Conservation (phyloP, 2,329 filamentous ascomycete species). For the Ascochyta viciae-villosae region DNA sequence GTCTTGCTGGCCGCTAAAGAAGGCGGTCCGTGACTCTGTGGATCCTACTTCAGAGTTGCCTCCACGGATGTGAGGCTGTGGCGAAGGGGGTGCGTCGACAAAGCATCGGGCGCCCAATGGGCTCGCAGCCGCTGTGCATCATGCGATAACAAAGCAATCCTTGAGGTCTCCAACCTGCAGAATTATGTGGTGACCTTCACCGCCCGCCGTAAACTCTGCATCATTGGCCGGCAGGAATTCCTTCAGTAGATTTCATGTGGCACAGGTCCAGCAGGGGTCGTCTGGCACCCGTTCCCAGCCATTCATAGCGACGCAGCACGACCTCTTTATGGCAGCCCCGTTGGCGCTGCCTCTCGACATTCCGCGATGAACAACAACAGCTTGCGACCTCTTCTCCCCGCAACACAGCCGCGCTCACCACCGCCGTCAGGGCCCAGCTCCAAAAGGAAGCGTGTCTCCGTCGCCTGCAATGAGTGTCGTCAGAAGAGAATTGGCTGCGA, state of each 20-base stretch:
- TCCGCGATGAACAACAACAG: constrained; percentile 16
- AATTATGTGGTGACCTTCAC: constrained; percentile 4
- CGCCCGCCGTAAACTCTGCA: background rate
- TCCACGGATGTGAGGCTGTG: background rate
- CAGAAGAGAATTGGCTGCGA: constrained; percentile 21
- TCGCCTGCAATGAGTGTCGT: constrained; percentile 22
- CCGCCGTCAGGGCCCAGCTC: constrained; percentile 5
- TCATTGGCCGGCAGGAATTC: constrained; percentile 2
- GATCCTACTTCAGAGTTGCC: background rate
- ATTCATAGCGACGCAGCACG: constrained; percentile 1
- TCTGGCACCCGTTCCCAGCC: constrained; percentile 1
- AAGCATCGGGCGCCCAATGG: constrained; percentile 5
- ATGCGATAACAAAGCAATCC: constrained; percentile 9
- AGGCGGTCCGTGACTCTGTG: background rate
- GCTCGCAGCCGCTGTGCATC: background rate
- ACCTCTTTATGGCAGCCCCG: constrained; percentile 5
- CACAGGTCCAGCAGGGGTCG: constrained; percentile 3
- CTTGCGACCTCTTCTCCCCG: constrained; percentile 14
- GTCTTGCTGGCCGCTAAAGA: background rate
- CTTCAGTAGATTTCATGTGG: background rate
- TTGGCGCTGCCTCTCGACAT: constrained; percentile 10
- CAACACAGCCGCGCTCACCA: constrained; percentile 18
- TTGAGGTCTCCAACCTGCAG: background rate
- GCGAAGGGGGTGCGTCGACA: background rate
- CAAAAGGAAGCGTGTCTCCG: constrained; percentile 21